Conservation (phyloP, 2,329 filamentous ascomycete genomes). For the Pestalotiopsis sp. region DNA sequence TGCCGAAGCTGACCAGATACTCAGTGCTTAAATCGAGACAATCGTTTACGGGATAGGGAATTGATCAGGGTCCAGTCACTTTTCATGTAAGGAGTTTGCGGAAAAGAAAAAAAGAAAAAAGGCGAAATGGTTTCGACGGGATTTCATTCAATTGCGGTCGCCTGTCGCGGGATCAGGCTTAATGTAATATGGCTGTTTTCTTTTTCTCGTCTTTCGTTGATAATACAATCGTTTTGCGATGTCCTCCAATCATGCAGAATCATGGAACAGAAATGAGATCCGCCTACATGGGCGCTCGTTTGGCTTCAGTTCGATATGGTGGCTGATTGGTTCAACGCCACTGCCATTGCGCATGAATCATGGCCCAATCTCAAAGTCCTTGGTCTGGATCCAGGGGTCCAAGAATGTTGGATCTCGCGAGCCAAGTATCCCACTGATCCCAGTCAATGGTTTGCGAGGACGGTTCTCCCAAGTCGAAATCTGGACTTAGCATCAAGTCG, state of each 20-base stretch:
- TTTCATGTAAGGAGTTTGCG: neutral
- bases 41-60: neutral
- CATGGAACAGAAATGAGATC: too few species aligned
- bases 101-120: neutral
- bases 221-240: neutral
- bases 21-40: neutral
- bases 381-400: neutral
- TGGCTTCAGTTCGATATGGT: neutral
- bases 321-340: too few species aligned
- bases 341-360: too few species aligned
- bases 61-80: neutral
- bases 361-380: neutral
- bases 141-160: neutral
- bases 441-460: slow-evolving; percentile 15
- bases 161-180: neutral
- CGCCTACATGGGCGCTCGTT: too few species aligned
- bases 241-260: neutral
- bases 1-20: neutral
- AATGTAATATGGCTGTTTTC: neutral
- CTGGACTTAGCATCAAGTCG: slow-evolving; percentile 10
- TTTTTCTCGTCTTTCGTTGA: neutral
- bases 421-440: slow-evolving; percentile 23
- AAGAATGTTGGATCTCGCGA: slow-evolving; percentile 18
- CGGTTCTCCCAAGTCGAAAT: slow-evolving; percentile 11
- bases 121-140: neutral